Evolutionary conservation across 2,329 filamentous ascomycete species (phyloP).

Genomic region (Fusarium paranaense): DNA sequence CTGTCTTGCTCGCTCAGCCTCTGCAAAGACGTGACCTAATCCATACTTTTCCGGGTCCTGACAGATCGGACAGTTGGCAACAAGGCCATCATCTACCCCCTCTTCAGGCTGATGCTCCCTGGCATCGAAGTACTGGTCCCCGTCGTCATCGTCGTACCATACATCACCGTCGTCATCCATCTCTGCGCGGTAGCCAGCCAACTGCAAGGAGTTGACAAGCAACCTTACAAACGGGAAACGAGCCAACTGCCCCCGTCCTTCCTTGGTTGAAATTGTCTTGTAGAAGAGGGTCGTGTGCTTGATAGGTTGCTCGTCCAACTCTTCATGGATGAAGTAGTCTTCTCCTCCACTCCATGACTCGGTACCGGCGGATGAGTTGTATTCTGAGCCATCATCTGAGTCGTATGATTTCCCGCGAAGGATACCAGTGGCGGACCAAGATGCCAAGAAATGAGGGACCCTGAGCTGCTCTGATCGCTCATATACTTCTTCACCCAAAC

Average conservation of each 20-base stretch:
- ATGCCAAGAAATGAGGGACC: neutral
- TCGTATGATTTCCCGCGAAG: fast-evolving
- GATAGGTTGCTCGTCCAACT: neutral
- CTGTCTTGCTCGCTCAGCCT: neutral
- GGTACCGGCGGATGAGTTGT: neutral
- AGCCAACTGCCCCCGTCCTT: neutral
- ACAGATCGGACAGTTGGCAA: neutral
- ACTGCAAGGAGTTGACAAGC: neutral
- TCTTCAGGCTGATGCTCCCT: neutral
- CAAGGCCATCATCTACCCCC: neutral
- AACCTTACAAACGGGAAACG: neutral
- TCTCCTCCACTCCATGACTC: neutral
- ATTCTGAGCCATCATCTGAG: neutral
- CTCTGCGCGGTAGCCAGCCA: neutral
- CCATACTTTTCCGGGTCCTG: neutral
- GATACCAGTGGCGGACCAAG: neutral
- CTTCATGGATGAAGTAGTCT: neutral
- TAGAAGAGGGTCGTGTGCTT: neutral
- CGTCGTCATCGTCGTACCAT: neutral
- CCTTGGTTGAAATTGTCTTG: neutral
- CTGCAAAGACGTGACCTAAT: neutral
- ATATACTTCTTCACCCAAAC: neutral
- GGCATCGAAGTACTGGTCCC: neutral
- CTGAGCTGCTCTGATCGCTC: neutral
- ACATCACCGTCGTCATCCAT: fast-evolving